Evolutionary conservation across 2,329 filamentous ascomycete genomes (phyloP).

Genomic region (Fusarium citri): DNA sequence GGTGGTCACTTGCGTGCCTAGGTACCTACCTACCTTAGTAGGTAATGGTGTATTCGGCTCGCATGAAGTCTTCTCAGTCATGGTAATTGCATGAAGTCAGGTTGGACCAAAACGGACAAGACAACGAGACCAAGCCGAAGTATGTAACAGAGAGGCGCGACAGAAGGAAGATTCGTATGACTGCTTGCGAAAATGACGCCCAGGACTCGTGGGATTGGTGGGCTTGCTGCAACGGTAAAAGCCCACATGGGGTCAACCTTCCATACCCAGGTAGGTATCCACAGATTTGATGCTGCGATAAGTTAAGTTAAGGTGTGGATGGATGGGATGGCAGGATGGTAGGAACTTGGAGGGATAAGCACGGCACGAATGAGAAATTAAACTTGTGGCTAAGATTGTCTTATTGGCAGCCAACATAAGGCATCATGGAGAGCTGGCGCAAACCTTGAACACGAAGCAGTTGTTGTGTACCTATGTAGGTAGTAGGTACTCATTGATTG

Average conservation of each 20-base stretch:
- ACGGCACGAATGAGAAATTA: conserved; percentile 37
- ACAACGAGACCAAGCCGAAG: conserved; percentile 31
- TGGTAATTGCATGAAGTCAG: conserved; percentile 1
- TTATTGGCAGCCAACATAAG: conserved; percentile 14
- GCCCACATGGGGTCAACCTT: conserved; percentile 35
- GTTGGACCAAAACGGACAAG: conserved; percentile 16
- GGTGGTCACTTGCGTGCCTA: neutral
- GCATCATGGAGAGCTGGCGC: conserved; percentile 6
- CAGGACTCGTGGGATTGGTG: conserved; percentile 38
- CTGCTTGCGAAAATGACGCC: conserved; percentile 34
- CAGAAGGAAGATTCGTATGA: conserved; percentile 38
- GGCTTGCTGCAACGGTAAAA: conserved; percentile 22
- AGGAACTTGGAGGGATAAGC: conserved; percentile 22
- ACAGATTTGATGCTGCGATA: conserved; percentile 18
- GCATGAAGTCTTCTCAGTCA: conserved; percentile 5
- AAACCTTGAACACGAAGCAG: conserved; percentile 10
- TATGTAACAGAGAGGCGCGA: conserved; percentile 23
- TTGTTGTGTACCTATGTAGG: neutral
- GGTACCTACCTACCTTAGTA: too few species aligned
- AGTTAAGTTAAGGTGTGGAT: conserved; percentile 18
- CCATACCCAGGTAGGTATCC: neutral
- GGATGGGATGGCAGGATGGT: neutral
- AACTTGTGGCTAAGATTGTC: conserved; percentile 27
- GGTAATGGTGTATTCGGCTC: neutral
- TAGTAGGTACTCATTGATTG: neutral